Percentiles rank a stretch among this genome's conserved stretches.
These are phyloP conservation scores for Logfia minima DNA, from an alignment of 129 eudicot genomes.

Conservation along the genomic window DNA sequence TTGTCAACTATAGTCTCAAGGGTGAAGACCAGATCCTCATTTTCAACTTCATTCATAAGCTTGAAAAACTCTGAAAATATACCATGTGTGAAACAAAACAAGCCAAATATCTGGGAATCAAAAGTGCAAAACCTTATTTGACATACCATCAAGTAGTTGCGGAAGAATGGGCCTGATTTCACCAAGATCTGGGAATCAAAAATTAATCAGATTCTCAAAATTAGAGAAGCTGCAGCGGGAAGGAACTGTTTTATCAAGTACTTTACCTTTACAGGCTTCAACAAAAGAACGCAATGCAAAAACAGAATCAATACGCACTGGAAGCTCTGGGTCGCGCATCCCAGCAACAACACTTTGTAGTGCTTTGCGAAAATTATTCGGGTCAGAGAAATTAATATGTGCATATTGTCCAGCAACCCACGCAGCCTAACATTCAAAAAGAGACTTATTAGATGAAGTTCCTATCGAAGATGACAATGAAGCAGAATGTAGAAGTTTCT, in stretches of 20 bases:
- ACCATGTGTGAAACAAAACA: constrained; percentile 7
- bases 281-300: constrained; percentile 92
- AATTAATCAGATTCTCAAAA: constrained; percentile 11
- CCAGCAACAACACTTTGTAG: constrained; percentile 95
- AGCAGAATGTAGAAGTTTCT: neutral
- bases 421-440: constrained; percentile 71
- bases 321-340: constrained; percentile 94
- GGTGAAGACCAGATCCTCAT: constrained; percentile 97
- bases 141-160: constrained; percentile 84
- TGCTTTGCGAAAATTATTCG: constrained; percentile 84
- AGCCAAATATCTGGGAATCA: constrained; percentile 7
- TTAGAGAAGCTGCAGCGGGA: neutral
- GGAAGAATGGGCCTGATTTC: constrained; percentile 99
- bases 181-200: constrained; percentile 45
- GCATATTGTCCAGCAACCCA: constrained; percentile 99
- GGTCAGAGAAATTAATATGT: constrained; percentile 84
- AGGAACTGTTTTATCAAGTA: neutral
- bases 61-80: constrained; percentile 70
- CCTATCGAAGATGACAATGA: neutral
- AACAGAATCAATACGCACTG: constrained; percentile 95
- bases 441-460: neutral
- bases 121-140: neutral
- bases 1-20: constrained; percentile 98
- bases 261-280: constrained; percentile 81
- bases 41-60: constrained; percentile 96